phyloP scores from a whole-genome alignment of 352 stramenopile species.

The Phytophthora megakarya region DNA sequence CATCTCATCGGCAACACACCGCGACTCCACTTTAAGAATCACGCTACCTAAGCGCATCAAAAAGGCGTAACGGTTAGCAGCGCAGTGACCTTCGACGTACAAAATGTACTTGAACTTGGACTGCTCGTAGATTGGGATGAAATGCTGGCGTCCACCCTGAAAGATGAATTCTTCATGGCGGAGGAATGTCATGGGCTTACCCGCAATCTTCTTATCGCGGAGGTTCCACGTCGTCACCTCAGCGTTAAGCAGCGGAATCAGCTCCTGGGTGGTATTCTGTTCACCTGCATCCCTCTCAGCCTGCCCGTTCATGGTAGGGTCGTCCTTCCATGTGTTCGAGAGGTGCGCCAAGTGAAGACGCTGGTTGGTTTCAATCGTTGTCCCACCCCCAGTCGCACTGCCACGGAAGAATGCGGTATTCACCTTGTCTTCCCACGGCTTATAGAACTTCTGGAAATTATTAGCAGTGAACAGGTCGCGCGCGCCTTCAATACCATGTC shows the following conservation, averaged over 20 bases:
- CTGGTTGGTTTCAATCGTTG: conserved; percentile 97
- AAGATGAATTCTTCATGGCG: conserved; percentile 84
- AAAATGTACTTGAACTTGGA: conserved; percentile 97
- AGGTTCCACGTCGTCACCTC: conserved; percentile 97
- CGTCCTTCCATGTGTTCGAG: conserved; percentile 93
- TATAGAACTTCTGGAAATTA: conserved; percentile 97
- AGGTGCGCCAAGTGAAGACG: conserved; percentile 92
- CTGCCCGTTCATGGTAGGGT: conserved; percentile 85
- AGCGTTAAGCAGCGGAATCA: conserved; percentile 94
- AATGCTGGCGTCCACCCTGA: conserved; percentile 93
- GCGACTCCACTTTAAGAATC: conserved; percentile 95
- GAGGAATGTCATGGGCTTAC: conserved; percentile 95
- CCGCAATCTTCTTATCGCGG: conserved; percentile 96
- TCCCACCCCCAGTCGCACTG: conserved; percentile 95
- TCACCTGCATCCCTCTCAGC: conserved; percentile 18
- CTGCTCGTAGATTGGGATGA: conserved; percentile 98
- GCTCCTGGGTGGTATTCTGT: conserved; percentile 29
- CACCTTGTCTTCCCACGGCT: conserved; percentile 96
- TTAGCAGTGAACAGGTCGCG: conserved; percentile 96
- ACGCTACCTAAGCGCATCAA: conserved; percentile 98
- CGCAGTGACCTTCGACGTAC: conserved; percentile 97
- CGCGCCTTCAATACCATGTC: conserved; percentile 68
- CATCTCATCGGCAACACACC: conserved; percentile 96
- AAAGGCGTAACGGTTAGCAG: conserved; percentile 98
- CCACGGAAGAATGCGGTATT: conserved; percentile 98